Conservation (phyloP, 2,329 filamentous ascomycete genomes). For the Niveomyces coronatus region DNA sequence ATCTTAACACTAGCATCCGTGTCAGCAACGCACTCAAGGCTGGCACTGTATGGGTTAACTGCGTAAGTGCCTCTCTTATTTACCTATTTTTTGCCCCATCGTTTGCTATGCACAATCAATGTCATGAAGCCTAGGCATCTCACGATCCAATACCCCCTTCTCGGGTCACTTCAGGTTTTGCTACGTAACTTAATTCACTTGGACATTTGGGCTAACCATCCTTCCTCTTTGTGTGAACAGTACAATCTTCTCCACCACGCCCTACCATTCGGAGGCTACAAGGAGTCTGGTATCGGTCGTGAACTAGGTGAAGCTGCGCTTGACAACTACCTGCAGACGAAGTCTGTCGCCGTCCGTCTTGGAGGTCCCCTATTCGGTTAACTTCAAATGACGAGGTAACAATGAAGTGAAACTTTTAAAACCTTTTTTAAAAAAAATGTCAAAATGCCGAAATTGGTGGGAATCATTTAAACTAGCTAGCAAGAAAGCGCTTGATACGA, state of each 20-base stretch:
- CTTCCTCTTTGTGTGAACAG: too few species aligned
- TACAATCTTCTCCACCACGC: slow-evolving; percentile 65
- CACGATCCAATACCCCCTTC: too few species aligned
- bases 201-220: too few species aligned
- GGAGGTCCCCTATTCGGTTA: slow-evolving; percentile 29
- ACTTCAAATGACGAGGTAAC: neutral
- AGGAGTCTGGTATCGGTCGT: slow-evolving; percentile 67
- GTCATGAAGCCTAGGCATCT: too few species aligned
- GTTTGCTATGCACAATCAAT: neutral
- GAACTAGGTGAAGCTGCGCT: slow-evolving; percentile 62
- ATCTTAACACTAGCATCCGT: slow-evolving; percentile 69
- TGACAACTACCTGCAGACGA: slow-evolving; percentile 57
- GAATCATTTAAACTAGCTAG: neutral
- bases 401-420: neutral
- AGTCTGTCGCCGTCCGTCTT: slow-evolving; percentile 51
- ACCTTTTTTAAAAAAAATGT: neutral
- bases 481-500: neutral
- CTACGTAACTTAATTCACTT: too few species aligned
- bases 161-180: too few species aligned
- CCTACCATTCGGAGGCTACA: slow-evolving; percentile 63
- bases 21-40: slow-evolving; percentile 64
- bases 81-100: neutral
- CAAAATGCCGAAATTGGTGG: neutral
- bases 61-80: slow-evolving; percentile 15
- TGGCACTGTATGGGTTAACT: slow-evolving; percentile 46